Percentiles rank a stretch among this genome's conserved stretches.
Conservation (phyloP, 148 eudicot species). For the Fagopyrum esculentum region DNA sequence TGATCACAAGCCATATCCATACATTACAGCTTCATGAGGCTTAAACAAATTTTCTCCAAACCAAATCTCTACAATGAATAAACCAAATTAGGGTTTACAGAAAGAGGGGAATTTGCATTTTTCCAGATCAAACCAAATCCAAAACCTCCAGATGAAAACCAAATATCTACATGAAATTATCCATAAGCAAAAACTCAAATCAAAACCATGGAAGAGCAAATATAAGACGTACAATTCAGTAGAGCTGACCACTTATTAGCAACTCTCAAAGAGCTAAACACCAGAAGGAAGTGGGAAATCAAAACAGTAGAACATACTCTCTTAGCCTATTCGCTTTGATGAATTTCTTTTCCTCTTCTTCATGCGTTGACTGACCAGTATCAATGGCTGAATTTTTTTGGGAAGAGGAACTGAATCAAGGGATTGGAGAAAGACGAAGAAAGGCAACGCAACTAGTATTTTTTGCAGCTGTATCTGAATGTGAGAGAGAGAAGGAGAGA, state of each 20-base stretch:
- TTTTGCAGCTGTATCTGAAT: background rate
- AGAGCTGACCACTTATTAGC: background rate
- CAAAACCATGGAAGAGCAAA: background rate
- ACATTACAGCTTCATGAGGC: background rate
- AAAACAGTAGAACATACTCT: background rate
- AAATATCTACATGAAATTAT: background rate
- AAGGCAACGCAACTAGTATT: background rate
- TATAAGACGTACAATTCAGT: background rate
- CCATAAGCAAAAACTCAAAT: background rate
- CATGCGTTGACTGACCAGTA: background rate
- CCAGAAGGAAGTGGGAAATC: background rate
- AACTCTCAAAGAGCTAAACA: background rate
- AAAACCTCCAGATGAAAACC: background rate
- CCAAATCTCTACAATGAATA: background rate
- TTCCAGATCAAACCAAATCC: background rate
- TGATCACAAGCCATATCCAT: conserved; percentile 61
- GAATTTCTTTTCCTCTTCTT: background rate
- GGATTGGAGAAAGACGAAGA: conserved; percentile 1
- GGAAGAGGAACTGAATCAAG: background rate
- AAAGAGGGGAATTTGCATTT: background rate
- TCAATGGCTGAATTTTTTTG: background rate
- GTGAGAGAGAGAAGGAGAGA: background rate
- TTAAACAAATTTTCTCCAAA: background rate
- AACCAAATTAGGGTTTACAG: conserved; percentile 20
- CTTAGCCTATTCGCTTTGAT: background rate